phyloP scores from a whole-genome alignment of 495 filamentous ascomycete species.

The Podospora didyma region DNA sequence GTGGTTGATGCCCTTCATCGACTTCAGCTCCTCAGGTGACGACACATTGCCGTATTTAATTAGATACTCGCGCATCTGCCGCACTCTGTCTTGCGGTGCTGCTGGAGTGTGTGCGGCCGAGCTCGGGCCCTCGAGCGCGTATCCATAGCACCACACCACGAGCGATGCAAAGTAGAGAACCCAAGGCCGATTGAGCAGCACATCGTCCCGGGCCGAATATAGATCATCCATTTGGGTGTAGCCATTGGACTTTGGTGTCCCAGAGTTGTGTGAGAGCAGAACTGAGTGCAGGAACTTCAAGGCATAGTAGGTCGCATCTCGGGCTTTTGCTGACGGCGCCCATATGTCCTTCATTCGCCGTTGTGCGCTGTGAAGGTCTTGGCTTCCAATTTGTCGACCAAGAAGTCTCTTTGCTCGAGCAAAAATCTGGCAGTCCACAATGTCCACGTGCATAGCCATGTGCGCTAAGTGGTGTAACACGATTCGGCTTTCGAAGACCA shows the following conservation, averaged over 20 bases:
- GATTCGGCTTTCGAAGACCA: slow-evolving; percentile 79
- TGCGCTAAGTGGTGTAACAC: slow-evolving; percentile 92
- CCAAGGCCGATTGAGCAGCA: slow-evolving; percentile 89
- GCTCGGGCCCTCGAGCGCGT: slow-evolving; percentile 79
- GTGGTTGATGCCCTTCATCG: slow-evolving; percentile 71
- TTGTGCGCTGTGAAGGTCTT: slow-evolving; percentile 76
- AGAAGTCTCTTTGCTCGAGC: slow-evolving; percentile 80
- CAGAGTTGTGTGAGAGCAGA: slow-evolving; percentile 53
- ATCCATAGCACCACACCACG: slow-evolving; percentile 95
- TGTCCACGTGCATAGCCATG: slow-evolving; percentile 97
- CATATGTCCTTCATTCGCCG: slow-evolving; percentile 83
- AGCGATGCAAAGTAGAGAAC: slow-evolving; percentile 92
- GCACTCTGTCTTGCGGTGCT: slow-evolving; percentile 60
- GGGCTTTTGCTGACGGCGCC: slow-evolving; percentile 87
- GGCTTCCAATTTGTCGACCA: slow-evolving; percentile 76
- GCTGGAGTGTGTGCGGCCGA: slow-evolving; percentile 42
- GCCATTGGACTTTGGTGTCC: slow-evolving; percentile 28
- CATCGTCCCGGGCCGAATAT: slow-evolving; percentile 86
- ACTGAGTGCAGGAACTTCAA: slow-evolving; percentile 81
- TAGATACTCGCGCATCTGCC: slow-evolving; percentile 78
- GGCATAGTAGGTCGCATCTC: slow-evolving; percentile 92
- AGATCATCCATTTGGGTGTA: slow-evolving; percentile 28
- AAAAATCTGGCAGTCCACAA: slow-evolving; percentile 96
- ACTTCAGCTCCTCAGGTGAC: slow-evolving; percentile 77
- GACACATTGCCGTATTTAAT: slow-evolving; percentile 65